A percentile compares a stretch with the other conserved stretches of the same genome.
phyloP scores from a whole-genome alignment of 2,329 filamentous ascomycete species.

The Phyllosticta citrichinensis region DNA sequence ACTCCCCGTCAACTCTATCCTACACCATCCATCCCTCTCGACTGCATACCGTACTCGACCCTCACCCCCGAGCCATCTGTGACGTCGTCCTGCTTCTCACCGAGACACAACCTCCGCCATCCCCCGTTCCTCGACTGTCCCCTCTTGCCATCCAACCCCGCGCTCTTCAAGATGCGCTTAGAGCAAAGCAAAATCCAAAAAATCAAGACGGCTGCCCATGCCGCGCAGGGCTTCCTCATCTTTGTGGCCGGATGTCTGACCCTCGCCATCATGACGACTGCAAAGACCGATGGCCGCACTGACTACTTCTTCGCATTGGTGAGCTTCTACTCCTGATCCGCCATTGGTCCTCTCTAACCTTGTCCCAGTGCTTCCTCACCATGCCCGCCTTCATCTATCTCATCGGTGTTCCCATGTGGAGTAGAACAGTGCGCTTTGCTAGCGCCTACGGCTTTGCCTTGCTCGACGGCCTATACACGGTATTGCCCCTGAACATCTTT shows the following conservation, averaged over 20 bases:
- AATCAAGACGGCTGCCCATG: conserved; percentile 47
- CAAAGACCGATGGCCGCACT: conserved; percentile 45
- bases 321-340: conserved; percentile 17
- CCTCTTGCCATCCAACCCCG: not conserved
- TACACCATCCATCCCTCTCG: not conserved
- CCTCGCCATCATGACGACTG: conserved; percentile 45
- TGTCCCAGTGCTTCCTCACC: conserved; percentile 46
- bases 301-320: conserved; percentile 50
- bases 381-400: conserved; percentile 51
- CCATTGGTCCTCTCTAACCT: not conserved
- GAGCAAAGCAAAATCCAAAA: conserved; percentile 37
- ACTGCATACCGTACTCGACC: not conserved
- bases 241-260: conserved; percentile 50
- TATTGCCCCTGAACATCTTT: not conserved
- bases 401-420: conserved; percentile 51
- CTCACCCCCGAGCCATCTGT: not conserved
- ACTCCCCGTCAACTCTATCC: not conserved
- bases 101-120: not conserved
- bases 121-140: not conserved
- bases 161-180: conserved; percentile 1
- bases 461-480: conserved; percentile 43
- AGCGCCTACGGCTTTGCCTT: conserved; percentile 51
- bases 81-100: not conserved
- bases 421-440: conserved; percentile 46
- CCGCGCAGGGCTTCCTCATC: conserved; percentile 44